Evolutionary conservation across 176 grass and related monocot genomes (phyloP).

Genomic region (Calamus simplicifolius): DNA sequence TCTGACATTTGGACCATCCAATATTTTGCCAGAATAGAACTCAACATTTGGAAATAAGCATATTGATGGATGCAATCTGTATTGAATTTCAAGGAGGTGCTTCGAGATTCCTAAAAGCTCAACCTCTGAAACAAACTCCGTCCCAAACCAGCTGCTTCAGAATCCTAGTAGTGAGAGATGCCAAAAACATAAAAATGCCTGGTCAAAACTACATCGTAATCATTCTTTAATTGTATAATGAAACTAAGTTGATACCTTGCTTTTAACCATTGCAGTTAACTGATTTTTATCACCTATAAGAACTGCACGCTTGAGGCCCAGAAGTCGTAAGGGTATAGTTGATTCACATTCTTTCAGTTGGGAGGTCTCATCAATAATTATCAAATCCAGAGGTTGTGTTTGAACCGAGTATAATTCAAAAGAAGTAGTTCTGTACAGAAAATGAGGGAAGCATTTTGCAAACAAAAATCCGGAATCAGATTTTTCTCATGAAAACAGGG

Average conservation of each 20-base stretch:
- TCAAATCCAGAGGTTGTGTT: constrained; percentile 38
- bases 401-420: constrained; percentile 42
- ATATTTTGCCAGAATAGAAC: constrained; percentile 62
- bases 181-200: neutral
- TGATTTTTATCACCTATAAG: constrained; percentile 76
- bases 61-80: constrained; percentile 71
- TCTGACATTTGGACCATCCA: constrained; percentile 59
- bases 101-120: constrained; percentile 38
- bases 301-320: constrained; percentile 52
- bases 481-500: constrained; percentile 15
- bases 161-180: constrained; percentile 31
- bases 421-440: constrained; percentile 76
- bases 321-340: constrained; percentile 47
- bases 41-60: constrained; percentile 60
- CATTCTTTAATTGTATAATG: too few species aligned
- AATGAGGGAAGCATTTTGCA: constrained; percentile 52
- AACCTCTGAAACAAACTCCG: constrained; percentile 75
- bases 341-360: constrained; percentile 76
- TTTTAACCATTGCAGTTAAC: constrained; percentile 60
- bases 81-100: constrained; percentile 72
- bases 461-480: constrained; percentile 44
- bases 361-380: constrained; percentile 81
- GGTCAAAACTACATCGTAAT: too few species aligned
- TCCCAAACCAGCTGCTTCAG: constrained; percentile 64
- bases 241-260: constrained; percentile 25